Evolutionary conservation across 225 moss, liverwort and hornwort species (phyloP).

Genomic region (Anthoceros angustus): DNA sequence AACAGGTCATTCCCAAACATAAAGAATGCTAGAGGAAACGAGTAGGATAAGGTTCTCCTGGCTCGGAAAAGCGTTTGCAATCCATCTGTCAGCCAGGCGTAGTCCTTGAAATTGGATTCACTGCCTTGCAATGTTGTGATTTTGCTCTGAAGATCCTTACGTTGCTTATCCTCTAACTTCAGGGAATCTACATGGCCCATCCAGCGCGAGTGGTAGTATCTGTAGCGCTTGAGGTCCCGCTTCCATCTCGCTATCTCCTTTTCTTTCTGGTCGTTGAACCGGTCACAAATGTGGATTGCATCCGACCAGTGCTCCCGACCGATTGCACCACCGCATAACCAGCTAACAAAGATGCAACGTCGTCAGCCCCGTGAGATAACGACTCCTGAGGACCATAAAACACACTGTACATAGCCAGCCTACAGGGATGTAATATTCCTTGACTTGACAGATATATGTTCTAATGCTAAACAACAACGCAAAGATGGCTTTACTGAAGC

Average conservation of each 20-base stretch:
- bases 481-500: no score
- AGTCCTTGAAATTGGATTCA: conserved; percentile 82
- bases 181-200: conserved; percentile 98
- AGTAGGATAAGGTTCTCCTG: conserved; percentile 76
- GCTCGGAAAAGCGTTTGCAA: conserved; percentile 84
- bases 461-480: background rate
- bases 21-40: no score
- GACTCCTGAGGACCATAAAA: conserved; percentile 18
- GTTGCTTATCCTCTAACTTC: conserved; percentile 80
- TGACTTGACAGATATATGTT: background rate
- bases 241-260: conserved; percentile 92
- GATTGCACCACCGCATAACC: no score
- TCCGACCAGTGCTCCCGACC: conserved; percentile 98
- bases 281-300: conserved; percentile 94
- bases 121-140: conserved; percentile 64
- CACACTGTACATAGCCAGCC: no score
- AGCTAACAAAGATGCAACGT: no score
- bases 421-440: background rate
- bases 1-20: no score
- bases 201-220: conserved; percentile 94
- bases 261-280: conserved; percentile 92
- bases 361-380: no score
- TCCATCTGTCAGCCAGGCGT: conserved; percentile 94
- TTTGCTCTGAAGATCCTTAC: conserved; percentile 58
- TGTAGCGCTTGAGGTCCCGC: conserved; percentile 88